Evolutionary conservation across 176 grass and related monocot species (phyloP).

Genomic region (Elymus sibiricus): DNA sequence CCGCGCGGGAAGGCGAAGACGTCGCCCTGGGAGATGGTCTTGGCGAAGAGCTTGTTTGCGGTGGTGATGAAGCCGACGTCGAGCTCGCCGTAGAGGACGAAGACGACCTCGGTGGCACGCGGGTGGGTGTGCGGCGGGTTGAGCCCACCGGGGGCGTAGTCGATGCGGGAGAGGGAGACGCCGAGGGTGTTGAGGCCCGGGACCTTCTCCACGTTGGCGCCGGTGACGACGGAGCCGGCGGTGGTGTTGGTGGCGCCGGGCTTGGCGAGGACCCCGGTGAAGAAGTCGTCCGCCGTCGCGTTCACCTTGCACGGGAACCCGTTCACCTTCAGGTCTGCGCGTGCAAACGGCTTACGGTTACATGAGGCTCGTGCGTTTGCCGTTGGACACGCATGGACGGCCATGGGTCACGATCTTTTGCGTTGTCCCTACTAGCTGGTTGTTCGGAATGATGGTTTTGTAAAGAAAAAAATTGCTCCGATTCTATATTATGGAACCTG

Average conservation of each 20-base stretch:
- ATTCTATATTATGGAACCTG: too few species aligned
- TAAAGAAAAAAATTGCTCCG: too few species aligned
- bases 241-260: slow-evolving; percentile 48
- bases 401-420: not conserved
- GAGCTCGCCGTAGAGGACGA: slow-evolving; percentile 69
- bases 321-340: slow-evolving; percentile 63
- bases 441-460: too few species aligned
- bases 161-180: slow-evolving; percentile 67
- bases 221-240: slow-evolving; percentile 46
- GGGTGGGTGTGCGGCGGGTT: slow-evolving; percentile 97
- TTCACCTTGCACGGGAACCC: slow-evolving; percentile 78
- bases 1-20: slow-evolving; percentile 64
- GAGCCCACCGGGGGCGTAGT: slow-evolving; percentile 70
- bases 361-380: not conserved
- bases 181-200: slow-evolving; percentile 79
- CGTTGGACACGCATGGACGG: not conserved
- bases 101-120: slow-evolving; percentile 82
- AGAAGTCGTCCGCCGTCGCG: slow-evolving; percentile 67
- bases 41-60: slow-evolving; percentile 56
- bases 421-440: not conserved
- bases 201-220: slow-evolving; percentile 66
- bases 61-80: slow-evolving; percentile 89
- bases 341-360: not conserved
- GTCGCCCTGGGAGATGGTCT: slow-evolving; percentile 60
- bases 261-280: slow-evolving; percentile 38